These are phyloP conservation scores for Miscanthus lutarioriparius DNA, from an alignment of 176 grass and related monocot genomes.

Conservation along the genomic window DNA sequence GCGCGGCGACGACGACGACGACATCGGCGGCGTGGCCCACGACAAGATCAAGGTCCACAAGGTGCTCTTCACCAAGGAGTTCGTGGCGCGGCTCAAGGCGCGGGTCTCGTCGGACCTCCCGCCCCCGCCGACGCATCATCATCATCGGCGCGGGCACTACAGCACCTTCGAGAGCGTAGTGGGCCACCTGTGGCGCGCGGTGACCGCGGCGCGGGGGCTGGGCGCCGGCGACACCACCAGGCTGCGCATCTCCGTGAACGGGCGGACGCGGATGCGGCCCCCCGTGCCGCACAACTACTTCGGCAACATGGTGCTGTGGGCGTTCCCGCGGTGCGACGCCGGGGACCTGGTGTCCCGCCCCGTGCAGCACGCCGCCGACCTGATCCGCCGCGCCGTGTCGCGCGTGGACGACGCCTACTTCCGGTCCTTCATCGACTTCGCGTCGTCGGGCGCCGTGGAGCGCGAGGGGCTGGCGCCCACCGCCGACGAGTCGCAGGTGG, in stretches of 20 bases:
- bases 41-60: conserved; percentile 62
- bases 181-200: conserved; percentile 56
- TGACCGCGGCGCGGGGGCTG: conserved; percentile 41
- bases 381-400: conserved; percentile 15
- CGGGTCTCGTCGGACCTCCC: conserved; percentile 32
- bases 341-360: not conserved
- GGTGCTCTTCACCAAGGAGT: conserved; percentile 60
- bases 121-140: not conserved
- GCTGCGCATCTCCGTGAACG: conserved; percentile 45
- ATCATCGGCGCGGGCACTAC: conserved; percentile 32
- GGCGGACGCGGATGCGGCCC: conserved; percentile 14
- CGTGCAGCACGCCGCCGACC: not conserved
- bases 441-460: not conserved
- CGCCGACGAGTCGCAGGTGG: conserved; percentile 23
- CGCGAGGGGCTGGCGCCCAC: not conserved
- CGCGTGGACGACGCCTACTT: conserved; percentile 22
- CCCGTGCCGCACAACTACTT: conserved; percentile 36
- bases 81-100: conserved; percentile 48
- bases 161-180: conserved; percentile 57
- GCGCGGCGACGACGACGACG: not conserved
- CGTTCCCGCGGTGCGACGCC: conserved; percentile 25
- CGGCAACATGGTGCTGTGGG: conserved; percentile 48
- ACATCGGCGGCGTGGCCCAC: conserved; percentile 12
- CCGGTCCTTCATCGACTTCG: conserved; percentile 16
- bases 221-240: not conserved